Percentiles rank a stretch among this genome's conserved stretches.
phyloP scores from a whole-genome alignment of 1,284 basidiomycete genomes.

The Irpex sp. region DNA sequence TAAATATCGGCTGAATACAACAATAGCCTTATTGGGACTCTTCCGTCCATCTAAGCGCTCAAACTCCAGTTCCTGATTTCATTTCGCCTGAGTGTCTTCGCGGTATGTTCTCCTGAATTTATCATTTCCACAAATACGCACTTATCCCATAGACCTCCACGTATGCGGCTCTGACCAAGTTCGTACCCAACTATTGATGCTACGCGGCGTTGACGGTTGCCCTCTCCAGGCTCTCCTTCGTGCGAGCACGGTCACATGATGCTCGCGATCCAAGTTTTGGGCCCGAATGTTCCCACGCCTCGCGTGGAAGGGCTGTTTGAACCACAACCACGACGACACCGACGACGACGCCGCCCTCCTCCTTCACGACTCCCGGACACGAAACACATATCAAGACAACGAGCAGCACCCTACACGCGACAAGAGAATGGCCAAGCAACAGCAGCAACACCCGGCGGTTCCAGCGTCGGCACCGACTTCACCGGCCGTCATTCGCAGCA shows the following conservation, averaged over 20 bases:
- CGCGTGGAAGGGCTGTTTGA: conserved; percentile 14
- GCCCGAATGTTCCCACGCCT: conserved; percentile 14
- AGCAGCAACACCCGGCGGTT: conserved; percentile 18
- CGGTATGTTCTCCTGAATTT: too few species aligned
- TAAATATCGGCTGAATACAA: too few species aligned
- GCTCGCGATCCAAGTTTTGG: conserved; percentile 11
- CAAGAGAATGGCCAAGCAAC: conserved; percentile 26
- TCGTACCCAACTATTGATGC: too few species aligned
- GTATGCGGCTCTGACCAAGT: too few species aligned
- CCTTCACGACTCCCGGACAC: conserved; percentile 17
- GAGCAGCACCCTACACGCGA: conserved; percentile 17
- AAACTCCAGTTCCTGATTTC: too few species aligned
- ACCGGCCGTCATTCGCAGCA: conserved; percentile 37
- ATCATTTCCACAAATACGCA: too few species aligned
- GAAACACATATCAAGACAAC: conserved; percentile 18
- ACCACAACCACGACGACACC: conserved; percentile 18
- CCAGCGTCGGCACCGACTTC: conserved; percentile 46
- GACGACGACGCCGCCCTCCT: conserved; percentile 8
- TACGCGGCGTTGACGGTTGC: too few species aligned
- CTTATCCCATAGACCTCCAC: too few species aligned
- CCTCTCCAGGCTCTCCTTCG: neutral
- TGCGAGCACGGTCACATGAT: conserved; percentile 18
- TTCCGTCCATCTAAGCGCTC: too few species aligned
- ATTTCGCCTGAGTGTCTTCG: too few species aligned
- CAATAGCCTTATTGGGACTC: too few species aligned